Conservation (phyloP, 179 eudicot genomes). For the Beta macrorhiza region DNA sequence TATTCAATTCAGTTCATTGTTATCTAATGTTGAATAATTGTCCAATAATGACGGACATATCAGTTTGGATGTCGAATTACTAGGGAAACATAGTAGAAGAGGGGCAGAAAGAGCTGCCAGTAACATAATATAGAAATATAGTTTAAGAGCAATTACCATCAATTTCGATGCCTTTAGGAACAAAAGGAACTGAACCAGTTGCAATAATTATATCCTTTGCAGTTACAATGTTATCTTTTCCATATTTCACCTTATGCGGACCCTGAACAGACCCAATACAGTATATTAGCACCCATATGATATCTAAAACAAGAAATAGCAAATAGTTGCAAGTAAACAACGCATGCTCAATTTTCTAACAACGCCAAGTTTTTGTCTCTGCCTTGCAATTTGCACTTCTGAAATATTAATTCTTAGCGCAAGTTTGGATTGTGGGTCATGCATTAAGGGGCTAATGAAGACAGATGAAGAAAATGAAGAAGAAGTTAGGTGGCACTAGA, state of each 20-base stretch:
- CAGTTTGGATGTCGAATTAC: not conserved
- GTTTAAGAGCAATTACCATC: constrained; percentile 60
- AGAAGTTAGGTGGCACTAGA: no score
- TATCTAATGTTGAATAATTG: not conserved
- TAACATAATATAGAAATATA: not conserved
- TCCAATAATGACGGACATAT: not conserved
- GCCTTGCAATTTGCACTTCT: not conserved
- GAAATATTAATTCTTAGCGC: not conserved
- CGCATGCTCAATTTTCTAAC: not conserved
- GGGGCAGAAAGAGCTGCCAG: not conserved
- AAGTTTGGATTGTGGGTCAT: no score
- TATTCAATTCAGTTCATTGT: not conserved
- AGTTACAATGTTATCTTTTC: constrained; percentile 67
- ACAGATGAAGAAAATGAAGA: no score
- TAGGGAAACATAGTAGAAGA: not conserved
- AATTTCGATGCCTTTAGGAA: constrained; percentile 97
- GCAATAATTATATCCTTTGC: constrained; percentile 97
- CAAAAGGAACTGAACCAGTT: constrained; percentile 94
- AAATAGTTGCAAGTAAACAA: not conserved
- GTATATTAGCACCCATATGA: not conserved
- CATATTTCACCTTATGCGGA: constrained; percentile 86
- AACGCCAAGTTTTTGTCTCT: not conserved
- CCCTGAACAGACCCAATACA: constrained; percentile 51
- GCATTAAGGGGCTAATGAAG: no score
- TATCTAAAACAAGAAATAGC: not conserved